Evolutionary conservation across 352 stramenopile genomes (phyloP).

Genomic region (Globisporangium spinosum): DNA sequence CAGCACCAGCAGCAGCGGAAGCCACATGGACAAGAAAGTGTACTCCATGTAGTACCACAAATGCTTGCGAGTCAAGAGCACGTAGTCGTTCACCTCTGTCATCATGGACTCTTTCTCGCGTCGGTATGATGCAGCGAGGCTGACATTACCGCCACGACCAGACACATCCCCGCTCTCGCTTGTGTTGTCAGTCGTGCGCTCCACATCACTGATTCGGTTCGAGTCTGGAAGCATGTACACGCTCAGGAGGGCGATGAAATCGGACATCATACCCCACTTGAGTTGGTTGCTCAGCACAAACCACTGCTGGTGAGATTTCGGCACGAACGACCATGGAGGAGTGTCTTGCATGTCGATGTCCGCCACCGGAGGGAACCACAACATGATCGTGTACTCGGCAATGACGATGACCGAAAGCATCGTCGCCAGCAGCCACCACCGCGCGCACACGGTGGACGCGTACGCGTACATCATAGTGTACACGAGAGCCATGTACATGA

Average conservation of each 20-base stretch:
- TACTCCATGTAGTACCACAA: constrained; percentile 73
- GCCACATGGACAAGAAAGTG: constrained; percentile 54
- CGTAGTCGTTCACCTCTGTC: constrained; percentile 43
- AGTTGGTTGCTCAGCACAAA: constrained; percentile 63
- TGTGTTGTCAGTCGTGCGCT: constrained; percentile 14
- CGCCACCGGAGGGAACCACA: constrained; percentile 65
- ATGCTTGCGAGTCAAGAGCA: constrained; percentile 52
- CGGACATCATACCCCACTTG: constrained; percentile 71
- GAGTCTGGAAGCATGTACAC: constrained; percentile 71
- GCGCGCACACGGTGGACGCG: constrained; percentile 43
- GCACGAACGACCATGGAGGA: constrained; percentile 52
- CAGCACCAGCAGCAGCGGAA: constrained; percentile 63
- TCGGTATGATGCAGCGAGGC: not conserved
- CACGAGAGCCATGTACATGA: constrained; percentile 79
- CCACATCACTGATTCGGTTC: constrained; percentile 25
- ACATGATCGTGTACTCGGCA: constrained; percentile 63
- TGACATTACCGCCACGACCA: not conserved
- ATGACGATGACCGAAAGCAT: constrained; percentile 66
- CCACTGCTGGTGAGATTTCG: constrained; percentile 60
- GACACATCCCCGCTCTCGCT: constrained; percentile 3
- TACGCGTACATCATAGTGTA: constrained; percentile 76
- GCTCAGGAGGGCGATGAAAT: constrained; percentile 68
- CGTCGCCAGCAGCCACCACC: constrained; percentile 52
- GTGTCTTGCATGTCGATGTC: constrained; percentile 56
- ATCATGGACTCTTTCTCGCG: constrained; percentile 11